These are phyloP conservation scores for Phaeosphaeriaceae sp. DNA, from an alignment of 2,329 filamentous ascomycete species.

Conservation along the genomic window DNA sequence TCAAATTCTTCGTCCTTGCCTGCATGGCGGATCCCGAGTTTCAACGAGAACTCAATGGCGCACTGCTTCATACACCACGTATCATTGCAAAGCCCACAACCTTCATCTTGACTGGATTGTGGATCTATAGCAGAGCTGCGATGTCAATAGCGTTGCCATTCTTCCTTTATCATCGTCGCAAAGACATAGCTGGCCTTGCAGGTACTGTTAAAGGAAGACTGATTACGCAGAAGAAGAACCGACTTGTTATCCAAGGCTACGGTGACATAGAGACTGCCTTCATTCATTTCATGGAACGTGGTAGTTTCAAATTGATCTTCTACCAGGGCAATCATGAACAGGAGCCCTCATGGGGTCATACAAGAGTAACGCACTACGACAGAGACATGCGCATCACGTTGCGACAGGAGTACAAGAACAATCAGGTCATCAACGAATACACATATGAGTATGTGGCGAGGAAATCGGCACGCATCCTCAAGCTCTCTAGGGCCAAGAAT, in stretches of 20 bases:
- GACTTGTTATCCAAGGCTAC: slow-evolving; percentile 57
- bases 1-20: slow-evolving; percentile 60
- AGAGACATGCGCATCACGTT: slow-evolving; percentile 55
- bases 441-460: slow-evolving; percentile 56
- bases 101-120: slow-evolving; percentile 56
- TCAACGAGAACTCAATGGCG: slow-evolving; percentile 59
- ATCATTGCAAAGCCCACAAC: slow-evolving; percentile 48
- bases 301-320: slow-evolving; percentile 49
- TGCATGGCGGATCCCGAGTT: slow-evolving; percentile 62
- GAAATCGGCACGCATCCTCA: slow-evolving; percentile 40
- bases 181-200: slow-evolving; percentile 57
- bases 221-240: slow-evolving; percentile 56
- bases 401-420: slow-evolving; percentile 56
- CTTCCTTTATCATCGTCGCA: slow-evolving; percentile 59
- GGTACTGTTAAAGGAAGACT: slow-evolving; percentile 59
- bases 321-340: slow-evolving; percentile 50
- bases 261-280: slow-evolving; percentile 61
- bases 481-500: slow-evolving; percentile 48
- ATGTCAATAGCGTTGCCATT: slow-evolving; percentile 57
- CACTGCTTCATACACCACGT: slow-evolving; percentile 46
- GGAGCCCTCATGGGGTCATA: slow-evolving; percentile 56
- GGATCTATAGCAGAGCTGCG: slow-evolving; percentile 56
- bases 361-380: slow-evolving; percentile 58
- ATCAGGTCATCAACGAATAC: slow-evolving; percentile 56
- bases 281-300: slow-evolving; percentile 46